Base-by-base conservation (phyloP, 176 grass and related monocot species). In the Paspalum notatum region DNA sequence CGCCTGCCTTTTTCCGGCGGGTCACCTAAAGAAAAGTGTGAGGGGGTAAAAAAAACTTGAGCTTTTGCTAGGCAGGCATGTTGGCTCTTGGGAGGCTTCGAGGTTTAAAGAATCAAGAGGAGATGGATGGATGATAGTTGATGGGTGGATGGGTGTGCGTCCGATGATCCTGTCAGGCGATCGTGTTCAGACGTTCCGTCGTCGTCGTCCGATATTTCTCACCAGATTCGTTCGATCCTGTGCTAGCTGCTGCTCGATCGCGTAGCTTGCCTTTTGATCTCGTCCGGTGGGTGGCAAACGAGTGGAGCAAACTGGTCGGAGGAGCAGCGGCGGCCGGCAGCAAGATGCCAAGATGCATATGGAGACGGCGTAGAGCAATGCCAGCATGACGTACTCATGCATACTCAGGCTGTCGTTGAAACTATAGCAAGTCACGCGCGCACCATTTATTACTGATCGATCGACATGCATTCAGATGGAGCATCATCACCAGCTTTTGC, bases 81-180 rank as follows among this genome's bases (percentile, higher is more conserved):
- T 59, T 52, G 24, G 59, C 48, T 63, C 55, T 63, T 66, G 68
- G 38, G 60, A 74, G 75, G 44, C 52, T 84, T 79, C 80, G 51
- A 83, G 74, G 75, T 50, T 88, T 72, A 74, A 51, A 21, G 15
- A 9, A 57, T n/a, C n/a, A n/a, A n/a, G n/a, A n/a, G n/a, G n/a
- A n/a, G n/a, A 32, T 32, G 32, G 32, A 32, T 32, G 32, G 32
- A 32, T 3, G 32, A 32, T 32, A 3, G 32, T 2, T 3, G 32
- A 32, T 32, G 32, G 32, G 3, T 32, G 32, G 32, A 32, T 32
- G 17, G 45, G n/a, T 38, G 60, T 18, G 75, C 25, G 12, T 20
- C 52, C 49, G n/a, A n/a, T 52, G 74, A n/a, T 73, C 60, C 25
- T 24, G 72, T 87, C 56, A 62, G 56, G 64, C 54, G 64, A 55